Conservation (phyloP, 345 rosid genomes). For the Heritiera fomes region DNA sequence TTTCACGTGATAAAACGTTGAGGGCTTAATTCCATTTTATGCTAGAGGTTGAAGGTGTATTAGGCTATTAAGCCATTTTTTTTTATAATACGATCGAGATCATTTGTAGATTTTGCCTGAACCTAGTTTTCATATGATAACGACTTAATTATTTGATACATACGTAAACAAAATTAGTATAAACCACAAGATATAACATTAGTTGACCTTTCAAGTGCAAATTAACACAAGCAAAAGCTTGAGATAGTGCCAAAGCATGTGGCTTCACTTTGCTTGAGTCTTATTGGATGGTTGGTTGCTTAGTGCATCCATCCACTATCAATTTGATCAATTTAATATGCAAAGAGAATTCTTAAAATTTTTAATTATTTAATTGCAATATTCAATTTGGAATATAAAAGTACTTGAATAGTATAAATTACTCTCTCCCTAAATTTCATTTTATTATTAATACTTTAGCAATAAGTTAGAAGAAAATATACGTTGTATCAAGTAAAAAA, state of each 20-base stretch:
- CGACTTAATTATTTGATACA: neutral
- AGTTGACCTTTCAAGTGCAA: slow-evolving; percentile 2
- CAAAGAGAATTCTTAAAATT: neutral
- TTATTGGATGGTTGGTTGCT: slow-evolving; percentile 12
- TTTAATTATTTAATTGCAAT: neutral
- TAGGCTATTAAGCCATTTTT: too few relatives aligned
- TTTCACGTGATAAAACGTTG: too few relatives aligned
- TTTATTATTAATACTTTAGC: neutral
- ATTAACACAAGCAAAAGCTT: slow-evolving; percentile 12
- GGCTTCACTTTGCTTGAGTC: slow-evolving; percentile 22
- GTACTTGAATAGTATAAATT: neutral
- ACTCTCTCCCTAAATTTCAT: neutral
- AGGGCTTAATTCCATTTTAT: too few relatives aligned
- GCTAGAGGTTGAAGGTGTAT: too few relatives aligned
- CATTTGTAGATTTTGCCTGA: neutral
- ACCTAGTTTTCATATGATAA: neutral
- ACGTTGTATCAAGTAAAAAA: neutral
- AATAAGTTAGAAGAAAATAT: neutral
- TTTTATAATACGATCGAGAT: neutral
- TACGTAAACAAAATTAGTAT: neutral
- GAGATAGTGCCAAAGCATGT: slow-evolving; percentile 13
- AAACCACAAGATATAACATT: slow-evolving; percentile 3
- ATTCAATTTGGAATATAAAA: neutral
- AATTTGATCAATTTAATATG: neutral
- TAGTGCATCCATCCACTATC: slow-evolving; percentile 18